Evolutionary conservation across 2,329 filamentous ascomycete species (phyloP), one percentile per base, ranked within the genome.

Genomic region (Alternaria brassicicola): DNA sequence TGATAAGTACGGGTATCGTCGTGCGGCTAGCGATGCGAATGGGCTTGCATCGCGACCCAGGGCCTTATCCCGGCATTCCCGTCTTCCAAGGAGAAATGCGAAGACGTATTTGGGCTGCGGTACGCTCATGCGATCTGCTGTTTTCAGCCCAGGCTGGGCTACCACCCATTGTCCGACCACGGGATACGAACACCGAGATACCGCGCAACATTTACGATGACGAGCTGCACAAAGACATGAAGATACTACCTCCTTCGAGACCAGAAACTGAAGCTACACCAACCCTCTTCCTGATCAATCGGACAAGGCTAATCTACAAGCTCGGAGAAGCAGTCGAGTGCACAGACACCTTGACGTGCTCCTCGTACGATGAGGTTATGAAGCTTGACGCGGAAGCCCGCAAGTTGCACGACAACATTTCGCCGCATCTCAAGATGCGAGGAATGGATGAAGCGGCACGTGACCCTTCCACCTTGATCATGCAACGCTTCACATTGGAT

Each of bases 401-500:
- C 39, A 84, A 85, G 57, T 78, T 84, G 25, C 81, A 84, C 23
- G 82, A 89, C 31, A 85, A 89, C 55, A 84, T 96, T 48, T 92
- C 95, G 1, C 89, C 91, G 3, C 90, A 96, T 75, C 82, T 98
- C 30, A 89, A 87, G 66, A 82, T 96, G 65, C 88, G 89, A 30
- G 84, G 89, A 0, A 83, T 96, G 57, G 89, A 93, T 57, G 89
- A 92, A 54, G 87, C 85, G 39, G 88, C 86, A 4, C 83, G 88
- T 45, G 93, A 97, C 59, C 88, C 86, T 1, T 81, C 85, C 2
- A 84, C 83, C 21, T 70, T 88, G 30, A 85, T 97, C 57, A 89
- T 96, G 80, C 90, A 93, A 50, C 88, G 93, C 26, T 93, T 93
- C 73, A 90, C 90, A 55, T 81, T 97, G 30, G 91, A 95, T 61